phyloP scores from a whole-genome alignment of 2,329 filamentous ascomycete species.

The Penicillium sp. region DNA sequence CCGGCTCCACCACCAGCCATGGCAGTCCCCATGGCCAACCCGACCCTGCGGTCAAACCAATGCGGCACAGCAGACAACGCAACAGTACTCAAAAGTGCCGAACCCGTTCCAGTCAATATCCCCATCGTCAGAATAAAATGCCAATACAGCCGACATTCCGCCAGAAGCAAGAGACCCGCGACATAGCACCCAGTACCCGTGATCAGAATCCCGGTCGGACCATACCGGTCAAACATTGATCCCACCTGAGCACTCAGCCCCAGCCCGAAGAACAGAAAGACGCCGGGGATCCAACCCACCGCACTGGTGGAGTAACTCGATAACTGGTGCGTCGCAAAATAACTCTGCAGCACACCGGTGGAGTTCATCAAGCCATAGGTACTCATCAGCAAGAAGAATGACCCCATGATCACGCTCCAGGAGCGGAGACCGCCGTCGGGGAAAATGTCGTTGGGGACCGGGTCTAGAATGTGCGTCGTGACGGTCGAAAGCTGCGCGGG shows the following conservation, averaged over 20 bases:
- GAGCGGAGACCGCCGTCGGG: constrained; percentile 37
- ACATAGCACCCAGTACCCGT: constrained; percentile 41
- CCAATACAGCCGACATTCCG: constrained; percentile 50
- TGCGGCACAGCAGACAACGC: constrained; percentile 42
- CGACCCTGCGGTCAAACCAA: constrained; percentile 42
- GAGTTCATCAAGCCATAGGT: constrained; percentile 52
- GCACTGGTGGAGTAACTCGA: constrained; percentile 44
- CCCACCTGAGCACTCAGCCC: constrained; percentile 50
- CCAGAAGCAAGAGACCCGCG: constrained; percentile 47
- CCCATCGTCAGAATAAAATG: constrained; percentile 49
- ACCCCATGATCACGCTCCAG: constrained; percentile 39
- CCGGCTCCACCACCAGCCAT: constrained; percentile 42
- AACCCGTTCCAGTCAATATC: constrained; percentile 37
- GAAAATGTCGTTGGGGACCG: constrained; percentile 19
- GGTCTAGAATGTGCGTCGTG: constrained; percentile 16
- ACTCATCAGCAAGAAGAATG: constrained; percentile 40
- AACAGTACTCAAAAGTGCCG: constrained; percentile 40
- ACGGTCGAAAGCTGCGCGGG: constrained; percentile 17
- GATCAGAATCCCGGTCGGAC: constrained; percentile 44
- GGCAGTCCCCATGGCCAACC: constrained; percentile 42
- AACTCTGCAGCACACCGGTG: constrained; percentile 51
- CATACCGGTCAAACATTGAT: constrained; percentile 53
- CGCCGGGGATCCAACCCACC: constrained; percentile 52
- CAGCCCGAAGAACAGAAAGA: constrained; percentile 49
- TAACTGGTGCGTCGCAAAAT: constrained; percentile 49